Evolutionary conservation across 345 rosid species (phyloP).

Genomic region (Mercurialis annua): DNA sequence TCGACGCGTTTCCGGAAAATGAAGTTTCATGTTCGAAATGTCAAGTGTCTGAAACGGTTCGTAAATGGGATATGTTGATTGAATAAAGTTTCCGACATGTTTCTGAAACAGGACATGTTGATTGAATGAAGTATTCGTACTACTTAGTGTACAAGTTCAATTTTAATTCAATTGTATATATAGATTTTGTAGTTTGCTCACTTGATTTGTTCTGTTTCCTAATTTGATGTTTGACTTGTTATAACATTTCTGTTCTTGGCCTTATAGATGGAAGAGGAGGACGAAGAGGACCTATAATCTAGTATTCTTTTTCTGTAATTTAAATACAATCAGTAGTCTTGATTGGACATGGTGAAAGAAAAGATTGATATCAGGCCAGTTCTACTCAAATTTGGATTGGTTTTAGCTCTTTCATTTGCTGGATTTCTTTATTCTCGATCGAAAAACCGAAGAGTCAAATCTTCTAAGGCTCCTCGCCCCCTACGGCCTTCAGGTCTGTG

Average conservation of each 20-base stretch:
- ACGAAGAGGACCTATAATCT: slow-evolving; percentile 28
- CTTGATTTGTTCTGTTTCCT: background rate
- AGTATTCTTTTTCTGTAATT: background rate
- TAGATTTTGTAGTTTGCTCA: background rate
- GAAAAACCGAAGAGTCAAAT: slow-evolving; percentile 34
- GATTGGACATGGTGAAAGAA: slow-evolving; percentile 34
- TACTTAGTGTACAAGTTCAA: background rate
- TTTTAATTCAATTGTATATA: background rate
- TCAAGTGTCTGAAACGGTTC: too few species aligned
- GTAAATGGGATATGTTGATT: too few species aligned
- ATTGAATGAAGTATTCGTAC: too few species aligned
- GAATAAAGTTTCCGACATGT: too few species aligned
- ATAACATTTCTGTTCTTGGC: slow-evolving; percentile 8
- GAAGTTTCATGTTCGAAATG: too few species aligned
- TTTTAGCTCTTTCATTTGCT: slow-evolving; percentile 65
- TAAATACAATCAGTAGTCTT: background rate
- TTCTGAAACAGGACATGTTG: too few species aligned
- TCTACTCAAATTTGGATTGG: slow-evolving; percentile 63
- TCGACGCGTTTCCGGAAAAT: too few species aligned
- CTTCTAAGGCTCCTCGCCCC: slow-evolving; percentile 34
- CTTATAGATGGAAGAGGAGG: slow-evolving; percentile 48
- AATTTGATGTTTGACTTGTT: background rate
- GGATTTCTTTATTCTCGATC: slow-evolving; percentile 61
- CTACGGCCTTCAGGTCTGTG: slow-evolving; percentile 35
- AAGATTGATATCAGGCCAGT: slow-evolving; percentile 52